Conservation (phyloP, 208 protist species). For the Lotmaria passim region DNA sequence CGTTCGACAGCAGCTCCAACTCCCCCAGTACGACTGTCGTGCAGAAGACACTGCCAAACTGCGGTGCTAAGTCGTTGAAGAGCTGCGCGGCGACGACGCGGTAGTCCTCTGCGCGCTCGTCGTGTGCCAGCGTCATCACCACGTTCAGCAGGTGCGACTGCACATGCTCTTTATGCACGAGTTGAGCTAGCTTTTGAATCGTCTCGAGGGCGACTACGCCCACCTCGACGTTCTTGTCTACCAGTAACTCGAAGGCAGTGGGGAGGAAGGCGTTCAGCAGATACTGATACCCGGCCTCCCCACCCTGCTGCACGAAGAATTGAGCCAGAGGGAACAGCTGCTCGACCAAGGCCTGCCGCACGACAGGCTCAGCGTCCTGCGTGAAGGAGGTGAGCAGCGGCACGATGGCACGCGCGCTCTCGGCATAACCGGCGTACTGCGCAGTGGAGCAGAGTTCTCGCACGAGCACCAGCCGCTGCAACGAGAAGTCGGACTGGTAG, state of each 20-base stretch:
- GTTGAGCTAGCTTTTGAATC: conserved; percentile 78
- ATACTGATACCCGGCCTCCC: conserved; percentile 82
- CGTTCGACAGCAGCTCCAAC: conserved; percentile 85
- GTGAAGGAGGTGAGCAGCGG: conserved; percentile 90
- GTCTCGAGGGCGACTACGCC: conserved; percentile 82
- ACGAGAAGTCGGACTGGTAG: conserved; percentile 89
- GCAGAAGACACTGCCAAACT: conserved; percentile 79
- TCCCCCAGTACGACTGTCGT: conserved; percentile 78
- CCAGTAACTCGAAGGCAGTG: conserved; percentile 91
- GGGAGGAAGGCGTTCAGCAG: conserved; percentile 91
- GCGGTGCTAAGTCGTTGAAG: conserved; percentile 85
- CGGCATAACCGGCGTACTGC: conserved; percentile 81
- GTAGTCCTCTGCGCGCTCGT: conserved; percentile 95
- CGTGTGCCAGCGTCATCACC: conserved; percentile 91
- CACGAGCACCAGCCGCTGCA: conserved; percentile 88
- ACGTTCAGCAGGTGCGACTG: conserved; percentile 88
- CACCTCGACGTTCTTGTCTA: conserved; percentile 96
- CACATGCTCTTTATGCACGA: conserved; percentile 87
- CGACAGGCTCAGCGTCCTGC: conserved; percentile 87
- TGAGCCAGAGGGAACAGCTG: conserved; percentile 83
- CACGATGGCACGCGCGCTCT: conserved; percentile 77
- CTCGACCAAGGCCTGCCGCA: conserved; percentile 91
- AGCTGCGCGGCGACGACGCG: conserved; percentile 92
- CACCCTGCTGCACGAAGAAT: conserved; percentile 81
- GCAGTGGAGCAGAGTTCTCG: conserved; percentile 88